Conservation (phyloP, 257 asterid genomes). For the Misopates orontium region DNA sequence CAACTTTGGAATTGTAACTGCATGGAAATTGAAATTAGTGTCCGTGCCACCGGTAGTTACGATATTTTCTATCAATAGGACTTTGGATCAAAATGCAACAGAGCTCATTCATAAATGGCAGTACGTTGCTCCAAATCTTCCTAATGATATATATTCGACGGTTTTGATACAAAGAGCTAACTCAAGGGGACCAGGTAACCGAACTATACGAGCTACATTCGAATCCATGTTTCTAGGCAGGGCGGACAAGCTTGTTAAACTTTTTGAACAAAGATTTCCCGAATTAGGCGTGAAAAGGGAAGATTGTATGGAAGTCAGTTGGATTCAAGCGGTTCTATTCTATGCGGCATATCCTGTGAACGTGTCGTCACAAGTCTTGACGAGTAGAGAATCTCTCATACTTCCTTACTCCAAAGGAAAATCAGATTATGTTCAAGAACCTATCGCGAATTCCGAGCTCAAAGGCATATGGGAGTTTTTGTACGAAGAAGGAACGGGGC, state of each 20-base stretch:
- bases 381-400: too few species aligned
- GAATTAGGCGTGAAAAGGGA: too few species aligned
- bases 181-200: neutral
- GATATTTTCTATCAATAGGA: neutral
- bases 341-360: too few species aligned
- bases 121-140: too few species aligned
- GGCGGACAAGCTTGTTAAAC: neutral
- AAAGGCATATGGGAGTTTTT: too few species aligned
- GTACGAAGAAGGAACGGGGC: too few species aligned
- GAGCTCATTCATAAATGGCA: constrained; percentile 1
- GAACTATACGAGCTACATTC: neutral
- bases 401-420: too few species aligned
- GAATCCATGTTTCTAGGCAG: neutral
- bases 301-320: too few species aligned
- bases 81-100: neutral
- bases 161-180: neutral
- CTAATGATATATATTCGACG: neutral
- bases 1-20: neutral
- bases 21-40: neutral
- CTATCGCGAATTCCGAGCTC: too few species aligned
- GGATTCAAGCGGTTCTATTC: too few species aligned
- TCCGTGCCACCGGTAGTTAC: neutral
- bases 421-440: too few species aligned
- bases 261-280: neutral
- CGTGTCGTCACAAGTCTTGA: too few species aligned